These are phyloP conservation scores for Schizophyllum amplum DNA, from an alignment of 1,284 basidiomycete genomes.

Conservation along the genomic window DNA sequence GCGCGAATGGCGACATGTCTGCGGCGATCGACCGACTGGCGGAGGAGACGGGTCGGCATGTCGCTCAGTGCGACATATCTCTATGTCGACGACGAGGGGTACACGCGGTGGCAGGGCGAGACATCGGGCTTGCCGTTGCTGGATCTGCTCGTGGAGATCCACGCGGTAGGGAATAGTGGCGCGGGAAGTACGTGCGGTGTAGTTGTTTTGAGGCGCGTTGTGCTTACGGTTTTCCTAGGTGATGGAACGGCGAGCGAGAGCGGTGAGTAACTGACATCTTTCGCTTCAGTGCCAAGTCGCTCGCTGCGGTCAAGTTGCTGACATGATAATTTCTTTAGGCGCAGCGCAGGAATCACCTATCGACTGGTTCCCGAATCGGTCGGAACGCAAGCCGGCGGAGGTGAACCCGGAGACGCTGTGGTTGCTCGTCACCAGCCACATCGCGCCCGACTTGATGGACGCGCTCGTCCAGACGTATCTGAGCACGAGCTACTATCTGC, in stretches of 20 bases:
- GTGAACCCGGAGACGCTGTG: slow-evolving; percentile 74
- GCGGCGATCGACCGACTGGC: neutral
- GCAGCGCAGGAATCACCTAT: slow-evolving; percentile 22
- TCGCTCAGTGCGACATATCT: slow-evolving; percentile 67
- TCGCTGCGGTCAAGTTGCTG: no score
- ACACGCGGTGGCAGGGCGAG: slow-evolving; percentile 82
- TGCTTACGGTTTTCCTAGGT: no score
- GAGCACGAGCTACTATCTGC: slow-evolving; percentile 85
- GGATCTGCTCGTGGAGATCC: slow-evolving; percentile 62
- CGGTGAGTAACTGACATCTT: no score
- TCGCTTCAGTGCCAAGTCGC: no score
- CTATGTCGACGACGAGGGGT: slow-evolving; percentile 77
- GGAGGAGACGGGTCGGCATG: slow-evolving; percentile 50
- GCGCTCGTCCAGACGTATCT: slow-evolving; percentile 79
- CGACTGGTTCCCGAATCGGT: slow-evolving; percentile 76
- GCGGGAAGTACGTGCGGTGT: no score
- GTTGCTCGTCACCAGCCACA: slow-evolving; percentile 66
- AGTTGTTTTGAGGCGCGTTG: no score
- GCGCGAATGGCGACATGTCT: neutral
- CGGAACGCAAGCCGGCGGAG: slow-evolving; percentile 53
- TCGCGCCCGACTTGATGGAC: slow-evolving; percentile 86
- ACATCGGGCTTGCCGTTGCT: slow-evolving; percentile 83
- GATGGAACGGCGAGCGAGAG: no score
- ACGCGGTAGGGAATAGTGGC: neutral
- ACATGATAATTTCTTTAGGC: no score